These are phyloP conservation scores for Cladosporium colombiae DNA, from an alignment of 2,329 filamentous ascomycete genomes.

Conservation along the genomic window DNA sequence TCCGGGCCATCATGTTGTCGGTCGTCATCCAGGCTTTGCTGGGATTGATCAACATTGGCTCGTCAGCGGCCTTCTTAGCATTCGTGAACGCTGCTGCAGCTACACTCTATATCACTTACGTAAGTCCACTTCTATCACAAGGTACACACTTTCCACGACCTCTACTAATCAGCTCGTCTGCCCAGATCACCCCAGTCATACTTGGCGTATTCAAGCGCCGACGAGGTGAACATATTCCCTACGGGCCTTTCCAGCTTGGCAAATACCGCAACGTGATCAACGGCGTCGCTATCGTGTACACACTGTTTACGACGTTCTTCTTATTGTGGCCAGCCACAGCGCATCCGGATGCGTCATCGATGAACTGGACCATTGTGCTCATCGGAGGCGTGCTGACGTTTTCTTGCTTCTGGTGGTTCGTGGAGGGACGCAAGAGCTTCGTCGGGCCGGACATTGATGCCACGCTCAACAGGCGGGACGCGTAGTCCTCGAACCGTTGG, in stretches of 20 bases:
- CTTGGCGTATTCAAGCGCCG: conserved; percentile 20
- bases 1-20: conserved; percentile 23
- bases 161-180: not conserved
- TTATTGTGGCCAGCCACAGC: conserved; percentile 23
- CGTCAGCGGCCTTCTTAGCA: conserved; percentile 26
- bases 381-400: conserved; percentile 17
- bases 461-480: not conserved
- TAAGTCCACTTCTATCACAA: not conserved
- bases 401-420: conserved; percentile 19
- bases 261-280: conserved; percentile 18
- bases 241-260: conserved; percentile 22
- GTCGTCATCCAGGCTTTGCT: conserved; percentile 25
- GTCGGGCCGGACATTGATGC: conserved; percentile 16
- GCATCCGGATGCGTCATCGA: conserved; percentile 20
- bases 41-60: conserved; percentile 29
- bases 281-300: conserved; percentile 36
- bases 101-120: conserved; percentile 17
- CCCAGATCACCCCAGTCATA: conserved; percentile 22
- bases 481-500: too few species aligned
- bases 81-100: conserved; percentile 24
- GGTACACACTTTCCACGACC: not conserved
- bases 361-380: conserved; percentile 25
- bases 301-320: conserved; percentile 18
- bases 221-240: conserved; percentile 19
- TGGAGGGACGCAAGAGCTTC: conserved; percentile 18